Percentiles rank a stretch among this genome's conserved stretches.
These are phyloP conservation scores for Pulveroboletus sp. DNA, from an alignment of 768 basidiomycete genomes.

Conservation along the genomic window DNA sequence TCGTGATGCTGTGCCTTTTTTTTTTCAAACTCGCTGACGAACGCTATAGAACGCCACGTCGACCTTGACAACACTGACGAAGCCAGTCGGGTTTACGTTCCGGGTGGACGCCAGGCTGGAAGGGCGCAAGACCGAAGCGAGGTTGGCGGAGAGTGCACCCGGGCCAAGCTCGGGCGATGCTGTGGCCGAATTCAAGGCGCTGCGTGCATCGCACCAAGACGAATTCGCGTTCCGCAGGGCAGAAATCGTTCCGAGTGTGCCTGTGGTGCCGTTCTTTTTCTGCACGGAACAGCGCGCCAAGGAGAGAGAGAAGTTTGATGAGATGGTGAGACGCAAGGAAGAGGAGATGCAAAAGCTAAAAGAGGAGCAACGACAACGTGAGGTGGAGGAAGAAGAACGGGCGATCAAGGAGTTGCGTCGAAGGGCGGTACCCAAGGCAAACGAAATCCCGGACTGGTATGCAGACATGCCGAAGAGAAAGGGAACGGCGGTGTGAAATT, in stretches of 20 bases:
- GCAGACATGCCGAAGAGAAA: conserved; percentile 60
- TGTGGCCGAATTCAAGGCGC: conserved; percentile 52
- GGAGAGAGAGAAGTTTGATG: conserved; percentile 65
- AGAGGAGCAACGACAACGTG: conserved; percentile 45
- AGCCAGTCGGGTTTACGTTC: conserved; percentile 52
- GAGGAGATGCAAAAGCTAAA: conserved; percentile 43
- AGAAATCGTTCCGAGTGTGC: conserved; percentile 39
- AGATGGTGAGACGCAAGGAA: conserved; percentile 52
- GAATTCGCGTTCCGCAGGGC: conserved; percentile 41
- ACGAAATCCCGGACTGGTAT: conserved; percentile 77
- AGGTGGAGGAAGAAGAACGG: conserved; percentile 54
- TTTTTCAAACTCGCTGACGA: conserved; percentile 1
- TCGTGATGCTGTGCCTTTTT: conserved; percentile 18
- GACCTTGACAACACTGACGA: conserved; percentile 36
- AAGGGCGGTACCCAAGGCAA: conserved; percentile 61
- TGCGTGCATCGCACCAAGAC: conserved; percentile 46
- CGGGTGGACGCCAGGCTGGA: conserved; percentile 46
- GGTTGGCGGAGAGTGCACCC: conserved; percentile 24
- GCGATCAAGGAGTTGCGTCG: conserved; percentile 60
- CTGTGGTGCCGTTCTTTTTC: conserved; percentile 38
- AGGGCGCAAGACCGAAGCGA: conserved; percentile 40
- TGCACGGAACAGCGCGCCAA: conserved; percentile 53
- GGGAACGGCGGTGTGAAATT: conserved; percentile 20
- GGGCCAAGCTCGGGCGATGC: conserved; percentile 20
- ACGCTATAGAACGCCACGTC: conserved; percentile 21